Percentiles rank a stretch among this genome's conserved stretches.
phyloP scores from a whole-genome alignment of 176 grass and related monocot genomes.

The Thalia dealbata region DNA sequence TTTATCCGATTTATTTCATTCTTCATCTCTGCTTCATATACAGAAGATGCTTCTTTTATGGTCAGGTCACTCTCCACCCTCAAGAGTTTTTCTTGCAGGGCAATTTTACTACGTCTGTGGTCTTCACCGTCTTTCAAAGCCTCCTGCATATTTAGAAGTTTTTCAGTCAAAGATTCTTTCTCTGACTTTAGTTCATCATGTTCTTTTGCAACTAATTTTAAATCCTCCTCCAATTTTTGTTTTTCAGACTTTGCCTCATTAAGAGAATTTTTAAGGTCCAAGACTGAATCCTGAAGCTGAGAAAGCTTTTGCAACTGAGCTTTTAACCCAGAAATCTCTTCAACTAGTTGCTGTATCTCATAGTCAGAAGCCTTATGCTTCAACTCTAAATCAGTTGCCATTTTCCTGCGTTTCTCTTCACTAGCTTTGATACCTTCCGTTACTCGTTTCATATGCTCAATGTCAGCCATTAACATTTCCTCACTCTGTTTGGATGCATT shows the following conservation, averaged over 20 bases:
- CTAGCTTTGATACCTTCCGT: slow-evolving; percentile 61
- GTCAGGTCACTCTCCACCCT: slow-evolving; percentile 85
- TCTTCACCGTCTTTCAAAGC: slow-evolving; percentile 32
- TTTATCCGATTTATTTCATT: slow-evolving; percentile 85
- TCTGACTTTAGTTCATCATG: slow-evolving; percentile 64
- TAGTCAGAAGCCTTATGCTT: slow-evolving; percentile 70
- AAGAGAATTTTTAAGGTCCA: slow-evolving; percentile 48
- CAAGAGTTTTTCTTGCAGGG: slow-evolving; percentile 46
- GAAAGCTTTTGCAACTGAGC: slow-evolving; percentile 58
- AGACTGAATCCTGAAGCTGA: slow-evolving; percentile 63
- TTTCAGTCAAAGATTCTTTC: slow-evolving; percentile 42
- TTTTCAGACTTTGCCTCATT: slow-evolving; percentile 76
- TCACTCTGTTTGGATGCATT: slow-evolving; percentile 80
- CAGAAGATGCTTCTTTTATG: slow-evolving; percentile 65
- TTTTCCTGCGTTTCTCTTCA: slow-evolving; percentile 65
- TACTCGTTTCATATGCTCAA: slow-evolving; percentile 60
- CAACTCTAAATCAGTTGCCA: slow-evolving; percentile 58
- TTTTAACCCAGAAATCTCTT: slow-evolving; percentile 79
- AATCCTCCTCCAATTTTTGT: slow-evolving; percentile 49
- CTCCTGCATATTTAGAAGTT: slow-evolving; percentile 38
- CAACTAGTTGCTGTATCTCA: slow-evolving; percentile 68
- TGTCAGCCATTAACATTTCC: slow-evolving; percentile 62
- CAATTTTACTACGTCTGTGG: slow-evolving; percentile 45
- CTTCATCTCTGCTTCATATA: slow-evolving; percentile 79
- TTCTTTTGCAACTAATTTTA: slow-evolving; percentile 52